Base-by-base conservation (phyloP, 495 filamentous ascomycete genomes). In the Hypoxylon trugodes region DNA sequence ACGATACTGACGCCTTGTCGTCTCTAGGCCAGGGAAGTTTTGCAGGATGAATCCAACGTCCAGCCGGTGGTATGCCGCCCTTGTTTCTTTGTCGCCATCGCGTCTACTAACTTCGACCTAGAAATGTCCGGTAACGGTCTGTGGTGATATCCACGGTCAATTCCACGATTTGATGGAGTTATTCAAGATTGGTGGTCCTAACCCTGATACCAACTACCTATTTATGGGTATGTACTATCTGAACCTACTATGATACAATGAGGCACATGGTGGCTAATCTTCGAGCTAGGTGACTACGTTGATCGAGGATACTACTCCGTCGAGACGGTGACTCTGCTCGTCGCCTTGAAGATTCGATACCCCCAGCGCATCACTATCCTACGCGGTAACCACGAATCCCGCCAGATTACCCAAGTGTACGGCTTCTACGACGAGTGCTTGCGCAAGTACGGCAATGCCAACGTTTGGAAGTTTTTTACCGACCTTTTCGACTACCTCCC, bases 381-480 rank as follows among this genome's bases (percentile, higher is more conserved):
- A 49, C 91, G 93, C 71, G 93, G 93, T 62, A 97, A 97, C 80
- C 93, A 97, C 82, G 93, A 97, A 75, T 96, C 93, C 56, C 89
- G 93, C 59, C 93, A 97, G 78, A 97, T 97, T 76, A 97, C 93
- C 41, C 92, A 96, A 77, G 93, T 97, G 38, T 97, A 97, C 72
- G 93, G 93, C 45, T 97, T 97, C 81, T 97, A 97, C 80, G 93
- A 97, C 75, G 93, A 97, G 73, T 97, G 93, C 74, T 84, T 97
- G 47, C 89, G 93, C 70, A 97, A 97, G 82, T 97, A 97, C 71
- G 93, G 93, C 77, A 97, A 96, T 73, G 95, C 95, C 61, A 98
- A 97, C 73, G 95, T 98, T 65, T 98, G 95, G 95, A 97, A 97
- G 84, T 97, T 90, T 81, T 98, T 98, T 77, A 98, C 95, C 68